Conservation (phyloP, 148 eudicot genomes). For the Vaccinium myrtillus region DNA sequence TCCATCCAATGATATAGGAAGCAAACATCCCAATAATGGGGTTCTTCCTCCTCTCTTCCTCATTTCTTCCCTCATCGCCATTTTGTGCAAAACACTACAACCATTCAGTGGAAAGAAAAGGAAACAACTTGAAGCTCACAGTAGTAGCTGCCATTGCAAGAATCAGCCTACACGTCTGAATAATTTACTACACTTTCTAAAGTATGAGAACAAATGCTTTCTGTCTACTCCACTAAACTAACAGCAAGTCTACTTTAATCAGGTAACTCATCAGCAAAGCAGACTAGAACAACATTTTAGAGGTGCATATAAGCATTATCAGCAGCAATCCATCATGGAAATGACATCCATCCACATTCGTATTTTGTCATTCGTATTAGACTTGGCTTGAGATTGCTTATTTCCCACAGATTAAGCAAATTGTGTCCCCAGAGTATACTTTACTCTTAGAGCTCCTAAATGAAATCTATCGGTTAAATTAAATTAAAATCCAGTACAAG, state of each 20-base stretch:
- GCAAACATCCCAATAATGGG: slow-evolving; percentile 7
- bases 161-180: neutral
- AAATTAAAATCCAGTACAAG: neutral
- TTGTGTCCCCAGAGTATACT: neutral
- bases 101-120: slow-evolving; percentile 2
- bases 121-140: slow-evolving; percentile 13
- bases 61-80: neutral
- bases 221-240: neutral
- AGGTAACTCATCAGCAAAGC: neutral
- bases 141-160: neutral
- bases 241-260: slow-evolving; percentile 4
- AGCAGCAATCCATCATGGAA: neutral
- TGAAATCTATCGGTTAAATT: neutral
- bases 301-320: neutral
- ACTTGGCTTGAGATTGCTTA: neutral
- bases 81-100: neutral
- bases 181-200: neutral
- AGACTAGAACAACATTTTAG: neutral
- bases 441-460: neutral
- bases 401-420: neutral
- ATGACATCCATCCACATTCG: slow-evolving; percentile 1
- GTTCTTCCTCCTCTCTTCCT: neutral
- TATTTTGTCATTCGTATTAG: neutral
- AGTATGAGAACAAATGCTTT: neutral
- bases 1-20: neutral